These are phyloP conservation scores for Tylopilus intermedius DNA, from an alignment of 768 basidiomycete genomes.

Conservation along the genomic window DNA sequence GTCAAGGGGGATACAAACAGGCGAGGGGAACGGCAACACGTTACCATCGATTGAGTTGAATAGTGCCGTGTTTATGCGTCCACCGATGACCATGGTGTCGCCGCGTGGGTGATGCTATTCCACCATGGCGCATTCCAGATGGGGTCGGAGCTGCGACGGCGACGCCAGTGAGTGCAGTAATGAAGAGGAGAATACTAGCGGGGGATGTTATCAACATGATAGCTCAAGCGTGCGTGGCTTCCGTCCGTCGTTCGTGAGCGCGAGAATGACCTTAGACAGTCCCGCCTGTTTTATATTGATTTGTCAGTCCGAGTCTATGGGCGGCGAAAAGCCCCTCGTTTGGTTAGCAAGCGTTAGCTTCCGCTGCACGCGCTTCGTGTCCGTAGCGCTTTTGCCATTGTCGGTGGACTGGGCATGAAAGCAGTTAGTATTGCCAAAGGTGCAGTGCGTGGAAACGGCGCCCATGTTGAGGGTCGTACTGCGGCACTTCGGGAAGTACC, in stretches of 20 bases:
- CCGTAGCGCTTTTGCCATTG: too few species aligned
- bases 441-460: too few species aligned
- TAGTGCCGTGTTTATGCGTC: not conserved
- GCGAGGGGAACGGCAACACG: not conserved
- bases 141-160: not conserved
- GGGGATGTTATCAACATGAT: slow-evolving; percentile 7
- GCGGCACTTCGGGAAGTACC: too few species aligned
- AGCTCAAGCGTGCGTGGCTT: not conserved
- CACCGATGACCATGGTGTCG: not conserved
- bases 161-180: not conserved
- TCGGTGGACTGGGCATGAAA: too few species aligned
- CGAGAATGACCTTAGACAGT: not conserved
- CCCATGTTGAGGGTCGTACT: too few species aligned
- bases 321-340: too few species aligned
- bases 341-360: too few species aligned
- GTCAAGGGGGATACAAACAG: not conserved
- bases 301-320: too few species aligned
- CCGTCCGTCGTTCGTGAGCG: not conserved
- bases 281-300: too few species aligned
- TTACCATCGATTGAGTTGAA: not conserved
- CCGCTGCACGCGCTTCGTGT: too few species aligned
- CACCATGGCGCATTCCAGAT: not conserved
- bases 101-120: not conserved
- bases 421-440: too few species aligned
- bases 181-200: slow-evolving; percentile 1